Percentiles rank a stretch among this genome's conserved stretches.
Conservation (phyloP, 306 rosid species). For the Prunus mume region DNA sequence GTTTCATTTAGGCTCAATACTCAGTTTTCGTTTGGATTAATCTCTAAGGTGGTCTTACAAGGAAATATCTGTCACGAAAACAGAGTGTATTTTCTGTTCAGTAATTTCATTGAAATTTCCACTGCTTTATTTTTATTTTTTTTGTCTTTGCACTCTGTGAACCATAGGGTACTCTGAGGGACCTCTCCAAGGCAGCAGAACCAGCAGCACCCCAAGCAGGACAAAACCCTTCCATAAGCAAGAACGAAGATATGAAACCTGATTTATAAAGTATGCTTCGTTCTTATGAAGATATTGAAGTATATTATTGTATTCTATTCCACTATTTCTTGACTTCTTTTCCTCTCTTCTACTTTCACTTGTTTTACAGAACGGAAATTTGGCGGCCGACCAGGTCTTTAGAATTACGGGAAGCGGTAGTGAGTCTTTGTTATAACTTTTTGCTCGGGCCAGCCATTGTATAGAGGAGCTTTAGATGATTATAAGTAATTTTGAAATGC, state of each 20-base stretch:
- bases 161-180: conserved; percentile 66
- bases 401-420: conserved; percentile 28
- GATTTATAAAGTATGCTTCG: background rate
- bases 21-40: background rate
- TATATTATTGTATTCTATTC: background rate
- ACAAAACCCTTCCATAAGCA: conserved; percentile 41
- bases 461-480: conserved; percentile 13
- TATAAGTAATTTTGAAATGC: conserved; percentile 18
- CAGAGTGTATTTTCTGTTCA: background rate
- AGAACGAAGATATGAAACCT: conserved; percentile 39
- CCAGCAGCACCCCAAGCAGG: conserved; percentile 29
- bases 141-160: conserved; percentile 10
- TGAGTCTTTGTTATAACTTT: conserved; percentile 14
- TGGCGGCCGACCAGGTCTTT: conserved; percentile 33
- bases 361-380: conserved; percentile 35
- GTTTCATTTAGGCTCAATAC: background rate
- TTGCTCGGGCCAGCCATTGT: background rate
- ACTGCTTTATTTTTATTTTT: conserved; percentile 3
- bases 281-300: background rate
- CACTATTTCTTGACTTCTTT: background rate
- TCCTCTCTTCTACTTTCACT: background rate
- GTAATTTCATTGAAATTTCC: background rate
- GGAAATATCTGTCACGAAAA: background rate
- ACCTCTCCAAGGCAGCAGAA: conserved; percentile 42
- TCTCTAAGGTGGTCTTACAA: background rate